Evolutionary conservation across 495 filamentous ascomycete species (phyloP).

Genomic region (Podospora comata): DNA sequence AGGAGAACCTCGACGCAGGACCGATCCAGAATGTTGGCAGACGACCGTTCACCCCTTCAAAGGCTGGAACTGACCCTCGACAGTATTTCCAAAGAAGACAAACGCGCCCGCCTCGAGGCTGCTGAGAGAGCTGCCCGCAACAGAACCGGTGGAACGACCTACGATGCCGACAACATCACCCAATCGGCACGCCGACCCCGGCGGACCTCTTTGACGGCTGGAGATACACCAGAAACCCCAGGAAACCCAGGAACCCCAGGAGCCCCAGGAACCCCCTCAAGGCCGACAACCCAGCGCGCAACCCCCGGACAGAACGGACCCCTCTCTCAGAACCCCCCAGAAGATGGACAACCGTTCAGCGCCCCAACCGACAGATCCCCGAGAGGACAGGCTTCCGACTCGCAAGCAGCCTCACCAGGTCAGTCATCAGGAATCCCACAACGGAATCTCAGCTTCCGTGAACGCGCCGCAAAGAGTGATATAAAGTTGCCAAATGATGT

Average conservation of each 20-base stretch:
- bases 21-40: slow-evolving; percentile 57
- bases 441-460: slow-evolving; percentile 51
- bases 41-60: slow-evolving; percentile 83
- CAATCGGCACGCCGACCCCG: slow-evolving; percentile 23
- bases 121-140: slow-evolving; percentile 59
- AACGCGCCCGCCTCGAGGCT: slow-evolving; percentile 73
- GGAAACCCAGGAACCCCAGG: slow-evolving; percentile 15
- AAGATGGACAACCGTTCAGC: slow-evolving; percentile 32
- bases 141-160: slow-evolving; percentile 33
- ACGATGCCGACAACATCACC: slow-evolving; percentile 15
- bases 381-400: slow-evolving; percentile 32
- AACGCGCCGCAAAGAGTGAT: slow-evolving; percentile 44
- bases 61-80: slow-evolving; percentile 82
- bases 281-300: slow-evolving; percentile 12
- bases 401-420: slow-evolving; percentile 23
- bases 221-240: slow-evolving; percentile 23
- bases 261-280: slow-evolving; percentile 26
- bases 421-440: slow-evolving; percentile 37
- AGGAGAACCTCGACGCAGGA: slow-evolving; percentile 25
- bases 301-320: slow-evolving; percentile 26
- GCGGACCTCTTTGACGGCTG: slow-evolving; percentile 12
- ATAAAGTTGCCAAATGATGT: slow-evolving; percentile 30
- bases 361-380: slow-evolving; percentile 25
- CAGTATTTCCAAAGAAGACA: slow-evolving; percentile 90
- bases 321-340: slow-evolving; percentile 37